Base-by-base conservation (phyloP, 2,329 filamentous ascomycete species). In the Alternaria angustiovoidea region DNA sequence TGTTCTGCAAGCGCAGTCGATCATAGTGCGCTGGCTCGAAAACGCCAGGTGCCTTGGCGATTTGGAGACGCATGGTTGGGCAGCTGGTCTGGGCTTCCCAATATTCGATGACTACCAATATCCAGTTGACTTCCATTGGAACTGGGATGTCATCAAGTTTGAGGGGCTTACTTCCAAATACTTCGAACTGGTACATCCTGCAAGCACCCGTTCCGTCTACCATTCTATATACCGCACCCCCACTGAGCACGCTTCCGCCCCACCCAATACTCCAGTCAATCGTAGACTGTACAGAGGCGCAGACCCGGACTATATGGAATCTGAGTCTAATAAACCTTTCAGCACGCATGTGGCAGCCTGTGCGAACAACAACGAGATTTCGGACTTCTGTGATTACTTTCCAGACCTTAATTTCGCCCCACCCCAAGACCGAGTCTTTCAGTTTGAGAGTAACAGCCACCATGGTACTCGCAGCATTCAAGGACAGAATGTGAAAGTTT, bases 31-130 rank as follows among this genome's bases (percentile, higher is more conserved):
- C 5, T 28, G 56, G 28, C 22, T 54, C 28, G 5, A 39, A 36
- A n/a, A 22, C 7, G 16, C 20, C 22, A 26, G 24, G 16, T 51
- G 16, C 44, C 42, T 47, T 5, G 26, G 34, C 32, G 42, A 47
- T 12, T 16, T 58, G 7, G 51, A 58, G 14, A 32, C 18, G 7
- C 24, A 18, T 6, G 47, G 46, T 5, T 60, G 57, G 57, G 8
- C 12, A 5, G 34, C 47, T 16, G 57, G 53, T 16, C 26, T 51
- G n/a, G 57, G 53, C 2, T 42, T 22, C 14, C 57, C 53, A 1
- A 11, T 20, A 7, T 60, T 52, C 12, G 41, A 52, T 22, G 8
- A 28, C 7, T 30, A 22, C 20, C 24, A 51, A 9, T 1, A 12
- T 4, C 18, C 39, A 0, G 11, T 26, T 0, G n/a, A 24, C 1